Conservation (phyloP, 2,329 filamentous ascomycete genomes). For the Beauveria varroae region DNA sequence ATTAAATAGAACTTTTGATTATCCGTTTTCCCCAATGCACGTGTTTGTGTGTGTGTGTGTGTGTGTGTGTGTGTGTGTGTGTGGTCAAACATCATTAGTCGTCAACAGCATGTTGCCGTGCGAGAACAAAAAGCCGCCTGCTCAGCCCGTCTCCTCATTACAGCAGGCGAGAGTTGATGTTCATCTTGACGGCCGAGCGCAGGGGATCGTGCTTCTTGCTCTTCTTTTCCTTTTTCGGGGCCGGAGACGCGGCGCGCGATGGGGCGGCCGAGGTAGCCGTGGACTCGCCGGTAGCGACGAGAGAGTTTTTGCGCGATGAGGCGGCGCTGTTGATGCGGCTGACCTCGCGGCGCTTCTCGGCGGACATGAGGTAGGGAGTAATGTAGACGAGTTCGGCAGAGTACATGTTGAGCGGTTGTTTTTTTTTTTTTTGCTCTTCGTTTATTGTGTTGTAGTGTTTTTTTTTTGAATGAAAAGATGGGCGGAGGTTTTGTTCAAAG, state of each 20-base stretch:
- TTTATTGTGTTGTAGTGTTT: not conserved
- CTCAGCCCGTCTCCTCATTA: not conserved
- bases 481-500: too few species aligned
- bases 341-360: slow-evolving; percentile 1
- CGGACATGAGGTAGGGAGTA: slow-evolving; percentile 10
- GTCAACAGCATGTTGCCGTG: not conserved
- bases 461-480: not conserved
- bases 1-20: not conserved
- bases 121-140: too few species aligned
- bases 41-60: not conserved
- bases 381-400: slow-evolving; percentile 11
- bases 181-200: slow-evolving; percentile 4
- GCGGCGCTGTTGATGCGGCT: slow-evolving; percentile 9
- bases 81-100: not conserved
- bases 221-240: not conserved
- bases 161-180: not conserved
- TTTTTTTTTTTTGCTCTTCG: not conserved
- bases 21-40: not conserved
- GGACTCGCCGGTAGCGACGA: not conserved
- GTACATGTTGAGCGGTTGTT: slow-evolving; percentile 1
- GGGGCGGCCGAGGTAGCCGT: not conserved
- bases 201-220: not conserved
- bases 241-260: not conserved
- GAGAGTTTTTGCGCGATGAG: slow-evolving; percentile 10
- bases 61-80: not conserved